A percentile compares a stretch with the other conserved stretches of the same genome.
Conservation (phyloP, 306 rosid species). For the Oemleria cerasiformis region DNA sequence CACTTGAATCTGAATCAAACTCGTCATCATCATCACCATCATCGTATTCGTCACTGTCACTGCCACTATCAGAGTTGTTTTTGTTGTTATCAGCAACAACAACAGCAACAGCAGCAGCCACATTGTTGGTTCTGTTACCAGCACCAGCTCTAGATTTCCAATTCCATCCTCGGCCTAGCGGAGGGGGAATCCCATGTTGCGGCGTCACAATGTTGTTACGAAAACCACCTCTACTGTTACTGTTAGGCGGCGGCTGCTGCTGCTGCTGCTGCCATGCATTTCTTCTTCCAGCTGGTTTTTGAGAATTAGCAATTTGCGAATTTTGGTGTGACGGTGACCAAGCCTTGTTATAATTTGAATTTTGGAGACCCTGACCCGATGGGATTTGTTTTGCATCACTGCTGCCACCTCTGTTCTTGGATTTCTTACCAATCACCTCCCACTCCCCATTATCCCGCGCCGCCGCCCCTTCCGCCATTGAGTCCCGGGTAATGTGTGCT, state of each 20-base stretch:
- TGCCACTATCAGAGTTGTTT: constrained; percentile 32
- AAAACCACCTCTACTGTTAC: constrained; percentile 18
- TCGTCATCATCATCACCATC: constrained; percentile 36
- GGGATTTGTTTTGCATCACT: constrained; percentile 33
- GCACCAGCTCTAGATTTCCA: constrained; percentile 18
- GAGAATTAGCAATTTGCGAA: constrained; percentile 32
- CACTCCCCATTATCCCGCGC: constrained; percentile 49
- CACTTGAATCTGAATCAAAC: constrained; percentile 35
- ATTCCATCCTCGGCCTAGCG: constrained; percentile 53
- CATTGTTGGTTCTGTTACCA: constrained; percentile 21
- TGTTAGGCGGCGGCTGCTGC: constrained; percentile 30
- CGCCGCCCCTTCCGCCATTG: neutral
- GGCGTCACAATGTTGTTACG: constrained; percentile 30
- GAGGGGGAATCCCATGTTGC: constrained; percentile 49
- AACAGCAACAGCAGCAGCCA: constrained; percentile 10
- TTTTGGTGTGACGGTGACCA: constrained; percentile 33
- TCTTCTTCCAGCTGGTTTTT: constrained; percentile 55
- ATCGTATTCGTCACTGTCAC: constrained; percentile 32
- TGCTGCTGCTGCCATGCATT: constrained; percentile 30
- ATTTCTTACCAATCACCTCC: constrained; percentile 56
- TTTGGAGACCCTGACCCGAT: constrained; percentile 30
- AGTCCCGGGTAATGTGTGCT: constrained; percentile 38
- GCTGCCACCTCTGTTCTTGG: constrained; percentile 58
- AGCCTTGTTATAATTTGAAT: constrained; percentile 40
- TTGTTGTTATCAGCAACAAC: constrained; percentile 22